Percentiles rank a stretch among this genome's conserved stretches.
Evolutionary conservation across 2,329 filamentous ascomycete species (phyloP).

Genomic region (Ceratocystis papillata): DNA sequence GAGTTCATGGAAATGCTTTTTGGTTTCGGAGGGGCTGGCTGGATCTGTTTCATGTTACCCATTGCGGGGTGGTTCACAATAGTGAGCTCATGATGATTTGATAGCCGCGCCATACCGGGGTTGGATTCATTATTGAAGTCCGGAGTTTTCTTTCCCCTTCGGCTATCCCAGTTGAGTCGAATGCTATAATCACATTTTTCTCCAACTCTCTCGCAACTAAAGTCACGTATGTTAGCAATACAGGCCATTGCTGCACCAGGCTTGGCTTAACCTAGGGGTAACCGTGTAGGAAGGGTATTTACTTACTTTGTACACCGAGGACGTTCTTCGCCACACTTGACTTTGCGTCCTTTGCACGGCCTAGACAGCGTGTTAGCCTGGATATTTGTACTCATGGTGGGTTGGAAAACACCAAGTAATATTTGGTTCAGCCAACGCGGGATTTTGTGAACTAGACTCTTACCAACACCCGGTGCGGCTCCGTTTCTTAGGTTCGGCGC

Average conservation of each 20-base stretch:
- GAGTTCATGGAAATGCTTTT: neutral
- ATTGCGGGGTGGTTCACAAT: constrained; percentile 30
- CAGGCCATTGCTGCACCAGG: neutral
- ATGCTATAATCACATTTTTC: constrained; percentile 73
- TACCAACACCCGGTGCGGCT: constrained; percentile 40
- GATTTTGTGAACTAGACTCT: constrained; percentile 25
- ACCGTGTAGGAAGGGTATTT: neutral
- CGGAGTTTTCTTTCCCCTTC: constrained; percentile 31
- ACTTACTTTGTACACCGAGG: constrained; percentile 56
- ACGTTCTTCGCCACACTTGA: constrained; percentile 69
- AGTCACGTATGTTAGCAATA: constrained; percentile 1
- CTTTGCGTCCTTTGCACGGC: constrained; percentile 65
- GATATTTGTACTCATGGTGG: neutral
- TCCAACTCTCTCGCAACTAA: constrained; percentile 54
- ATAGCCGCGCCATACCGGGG: constrained; percentile 27
- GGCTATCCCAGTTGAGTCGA: constrained; percentile 68
- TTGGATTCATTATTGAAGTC: constrained; percentile 20
- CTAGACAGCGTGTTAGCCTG: constrained; percentile 33
- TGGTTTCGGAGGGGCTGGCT: constrained; percentile 17
- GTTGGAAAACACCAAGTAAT: neutral
- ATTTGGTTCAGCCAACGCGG: neutral
- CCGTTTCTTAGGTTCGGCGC: constrained; percentile 37
- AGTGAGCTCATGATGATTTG: constrained; percentile 31
- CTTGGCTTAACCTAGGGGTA: neutral
- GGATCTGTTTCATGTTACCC: constrained; percentile 9